phyloP scores from a whole-genome alignment of 1,139 yeast species.

The Saccharomyces hybrid region DNA sequence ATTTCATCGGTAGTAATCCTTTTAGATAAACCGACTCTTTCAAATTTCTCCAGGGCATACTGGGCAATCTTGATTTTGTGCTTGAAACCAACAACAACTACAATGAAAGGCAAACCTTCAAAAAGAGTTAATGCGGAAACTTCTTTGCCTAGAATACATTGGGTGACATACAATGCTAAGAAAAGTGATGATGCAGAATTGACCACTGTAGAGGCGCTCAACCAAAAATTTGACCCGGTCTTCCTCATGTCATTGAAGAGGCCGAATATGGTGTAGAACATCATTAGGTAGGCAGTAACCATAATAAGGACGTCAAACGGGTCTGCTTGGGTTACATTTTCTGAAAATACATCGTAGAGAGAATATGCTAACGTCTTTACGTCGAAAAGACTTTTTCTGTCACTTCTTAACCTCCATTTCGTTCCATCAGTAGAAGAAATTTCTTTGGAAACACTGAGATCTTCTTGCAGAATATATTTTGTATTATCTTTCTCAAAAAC shows the following conservation, averaged over 20 bases:
- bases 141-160: slow-evolving; percentile 39
- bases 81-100: slow-evolving; percentile 88
- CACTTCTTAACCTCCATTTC: slow-evolving; percentile 57
- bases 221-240: slow-evolving; percentile 84
- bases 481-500: slow-evolving; percentile 18
- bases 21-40: slow-evolving; percentile 29
- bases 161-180: slow-evolving; percentile 67
- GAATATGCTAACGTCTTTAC: slow-evolving; percentile 53
- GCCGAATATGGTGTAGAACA: slow-evolving; percentile 78
- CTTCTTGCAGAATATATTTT: slow-evolving; percentile 23
- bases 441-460: slow-evolving; percentile 15
- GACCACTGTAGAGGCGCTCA: slow-evolving; percentile 72
- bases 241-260: slow-evolving; percentile 74
- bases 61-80: slow-evolving; percentile 75
- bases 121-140: slow-evolving; percentile 72
- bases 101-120: slow-evolving; percentile 91
- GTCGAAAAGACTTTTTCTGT: slow-evolving; percentile 54
- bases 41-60: slow-evolving; percentile 32
- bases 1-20: slow-evolving; percentile 33
- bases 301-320: slow-evolving; percentile 78
- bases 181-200: slow-evolving; percentile 83
- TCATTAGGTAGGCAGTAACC: slow-evolving; percentile 76
- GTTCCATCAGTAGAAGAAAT: slow-evolving; percentile 39
- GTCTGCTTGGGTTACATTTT: slow-evolving; percentile 68
- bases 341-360: slow-evolving; percentile 41